phyloP scores from a whole-genome alignment of 805 yeast species.

The Saccharomycopsis vini region DNA sequence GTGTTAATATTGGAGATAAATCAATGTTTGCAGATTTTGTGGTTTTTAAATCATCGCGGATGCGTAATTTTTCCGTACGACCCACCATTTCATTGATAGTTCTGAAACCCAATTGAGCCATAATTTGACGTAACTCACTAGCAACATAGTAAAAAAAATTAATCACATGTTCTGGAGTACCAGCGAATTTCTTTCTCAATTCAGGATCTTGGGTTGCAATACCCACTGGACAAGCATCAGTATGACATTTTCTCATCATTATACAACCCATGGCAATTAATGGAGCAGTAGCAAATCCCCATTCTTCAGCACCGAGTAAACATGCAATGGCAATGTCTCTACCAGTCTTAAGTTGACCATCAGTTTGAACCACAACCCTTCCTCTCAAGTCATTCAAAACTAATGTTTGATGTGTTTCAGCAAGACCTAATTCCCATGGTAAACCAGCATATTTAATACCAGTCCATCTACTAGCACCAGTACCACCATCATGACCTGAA shows the following conservation, averaged over 20 bases:
- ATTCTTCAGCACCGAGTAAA: slow-evolving; percentile 94
- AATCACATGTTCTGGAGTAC: slow-evolving; percentile 97
- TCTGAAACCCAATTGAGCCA: slow-evolving; percentile 94
- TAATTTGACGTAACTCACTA: slow-evolving; percentile 81
- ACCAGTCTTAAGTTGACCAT: slow-evolving; percentile 95
- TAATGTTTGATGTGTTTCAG: slow-evolving; percentile 95
- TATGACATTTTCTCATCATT: slow-evolving; percentile 91
- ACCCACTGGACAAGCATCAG: slow-evolving; percentile 95
- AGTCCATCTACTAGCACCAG: slow-evolving; percentile 98
- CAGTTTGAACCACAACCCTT: slow-evolving; percentile 93
- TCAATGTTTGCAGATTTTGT: slow-evolving; percentile 89
- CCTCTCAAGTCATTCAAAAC: slow-evolving; percentile 95
- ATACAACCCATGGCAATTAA: slow-evolving; percentile 96
- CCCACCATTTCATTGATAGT: slow-evolving; percentile 98
- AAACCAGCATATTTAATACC: slow-evolving; percentile 95
- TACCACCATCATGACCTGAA: slow-evolving; percentile 99
- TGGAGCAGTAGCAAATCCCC: slow-evolving; percentile 97
- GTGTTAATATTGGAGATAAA: slow-evolving; percentile 87
- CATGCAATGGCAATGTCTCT: slow-evolving; percentile 96
- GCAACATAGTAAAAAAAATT: slow-evolving; percentile 94
- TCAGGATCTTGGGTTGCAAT: slow-evolving; percentile 98
- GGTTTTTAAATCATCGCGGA: slow-evolving; percentile 76
- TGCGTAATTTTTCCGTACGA: slow-evolving; percentile 81
- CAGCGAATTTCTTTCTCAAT: slow-evolving; percentile 81
- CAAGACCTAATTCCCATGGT: slow-evolving; percentile 98